A percentile compares a stretch with the other conserved stretches of the same genome.
These are phyloP conservation scores for Priceomyces castillae DNA, from an alignment of 805 yeast species.

Conservation along the genomic window DNA sequence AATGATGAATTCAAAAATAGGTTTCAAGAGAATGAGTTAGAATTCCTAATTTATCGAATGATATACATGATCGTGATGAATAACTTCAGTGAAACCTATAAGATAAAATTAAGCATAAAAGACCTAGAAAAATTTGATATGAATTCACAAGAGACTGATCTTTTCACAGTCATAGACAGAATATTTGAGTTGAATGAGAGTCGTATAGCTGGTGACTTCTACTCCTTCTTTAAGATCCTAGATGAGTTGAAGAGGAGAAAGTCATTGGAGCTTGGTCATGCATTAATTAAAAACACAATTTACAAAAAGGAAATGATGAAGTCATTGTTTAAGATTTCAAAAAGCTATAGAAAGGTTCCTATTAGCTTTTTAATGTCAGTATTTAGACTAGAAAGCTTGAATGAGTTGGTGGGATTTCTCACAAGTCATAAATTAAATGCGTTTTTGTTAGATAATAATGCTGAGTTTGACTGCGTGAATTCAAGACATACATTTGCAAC, in stretches of 20 bases:
- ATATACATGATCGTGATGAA: conserved; percentile 74
- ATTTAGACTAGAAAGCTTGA: conserved; percentile 37
- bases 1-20: conserved; percentile 21
- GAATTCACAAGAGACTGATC: conserved; percentile 7
- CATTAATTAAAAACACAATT: conserved; percentile 40
- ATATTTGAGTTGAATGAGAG: conserved; percentile 17
- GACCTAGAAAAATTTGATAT: conserved; percentile 6
- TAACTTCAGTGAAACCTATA: conserved; percentile 55
- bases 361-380: conserved; percentile 35
- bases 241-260: conserved; percentile 9
- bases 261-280: conserved; percentile 19
- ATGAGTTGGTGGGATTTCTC: conserved; percentile 42
- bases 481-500: conserved; percentile 36
- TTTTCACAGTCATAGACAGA: conserved; percentile 14
- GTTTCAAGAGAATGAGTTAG: conserved; percentile 38
- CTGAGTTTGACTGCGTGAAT: conserved; percentile 29
- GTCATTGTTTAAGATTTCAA: conserved; percentile 54
- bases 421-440: conserved; percentile 33
- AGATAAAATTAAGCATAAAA: conserved; percentile 25
- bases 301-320: conserved; percentile 56
- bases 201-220: conserved; percentile 34
- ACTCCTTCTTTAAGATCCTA: conserved; percentile 43
- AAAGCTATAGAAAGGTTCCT: conserved; percentile 50
- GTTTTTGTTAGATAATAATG: conserved; percentile 16
- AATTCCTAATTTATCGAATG: conserved; percentile 70